Evolutionary conservation across 2,329 filamentous ascomycete genomes (phyloP).

Genomic region (Emmonsiellopsis sp.): DNA sequence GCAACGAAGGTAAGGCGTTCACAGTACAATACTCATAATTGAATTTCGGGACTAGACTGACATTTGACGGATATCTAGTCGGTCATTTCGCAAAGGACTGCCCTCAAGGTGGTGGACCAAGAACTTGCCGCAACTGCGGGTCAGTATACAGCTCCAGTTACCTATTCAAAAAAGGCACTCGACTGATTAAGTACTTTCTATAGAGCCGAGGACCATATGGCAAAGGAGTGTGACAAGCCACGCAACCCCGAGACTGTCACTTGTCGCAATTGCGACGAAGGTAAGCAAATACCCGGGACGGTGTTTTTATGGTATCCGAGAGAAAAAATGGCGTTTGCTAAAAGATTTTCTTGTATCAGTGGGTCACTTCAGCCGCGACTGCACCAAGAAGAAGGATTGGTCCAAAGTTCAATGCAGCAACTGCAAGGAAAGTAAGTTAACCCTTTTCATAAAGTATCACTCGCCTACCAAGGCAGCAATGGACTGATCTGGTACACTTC

Average conservation of each 20-base stretch:
- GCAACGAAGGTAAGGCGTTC: slow-evolving; percentile 27
- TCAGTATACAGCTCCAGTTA: slow-evolving; percentile 13
- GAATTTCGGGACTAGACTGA: slow-evolving; percentile 7
- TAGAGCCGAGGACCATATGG: slow-evolving; percentile 33
- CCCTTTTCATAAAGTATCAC: neutral
- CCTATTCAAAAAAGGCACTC: neutral
- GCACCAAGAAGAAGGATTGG: slow-evolving; percentile 34
- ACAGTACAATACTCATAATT: neutral
- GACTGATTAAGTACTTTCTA: slow-evolving; percentile 14
- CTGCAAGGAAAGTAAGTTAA: slow-evolving; percentile 33
- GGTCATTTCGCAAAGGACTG: slow-evolving; percentile 41
- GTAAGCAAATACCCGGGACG: slow-evolving; percentile 16
- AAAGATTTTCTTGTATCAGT: slow-evolving; percentile 13
- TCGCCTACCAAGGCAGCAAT: neutral
- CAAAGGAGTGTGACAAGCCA: slow-evolving; percentile 34
- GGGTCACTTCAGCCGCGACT: slow-evolving; percentile 36
- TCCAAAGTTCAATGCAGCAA: slow-evolving; percentile 36
- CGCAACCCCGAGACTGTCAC: slow-evolving; percentile 30
- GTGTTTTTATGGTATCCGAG: neutral
- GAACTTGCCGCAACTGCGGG: slow-evolving; percentile 38
- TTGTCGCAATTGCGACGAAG: slow-evolving; percentile 38
- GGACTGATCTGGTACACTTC: slow-evolving; percentile 7
- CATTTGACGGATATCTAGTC: slow-evolving; percentile 16
- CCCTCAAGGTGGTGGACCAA: slow-evolving; percentile 24
- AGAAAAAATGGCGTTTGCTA: neutral